These are phyloP conservation scores for Aureobasidium sp. DNA, from an alignment of 2,329 filamentous ascomycete genomes.

Conservation along the genomic window DNA sequence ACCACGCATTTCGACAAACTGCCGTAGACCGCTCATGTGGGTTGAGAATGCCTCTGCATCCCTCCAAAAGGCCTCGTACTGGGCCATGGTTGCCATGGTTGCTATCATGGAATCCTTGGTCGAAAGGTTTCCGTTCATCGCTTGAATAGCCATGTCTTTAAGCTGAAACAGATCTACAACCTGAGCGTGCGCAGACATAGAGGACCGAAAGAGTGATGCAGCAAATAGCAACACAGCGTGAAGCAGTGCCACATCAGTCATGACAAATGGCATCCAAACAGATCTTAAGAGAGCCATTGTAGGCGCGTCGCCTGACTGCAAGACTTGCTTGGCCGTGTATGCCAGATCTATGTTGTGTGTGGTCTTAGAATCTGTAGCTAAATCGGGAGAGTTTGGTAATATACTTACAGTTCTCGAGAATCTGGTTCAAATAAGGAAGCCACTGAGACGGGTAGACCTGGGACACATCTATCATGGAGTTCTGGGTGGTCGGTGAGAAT, in stretches of 20 bases:
- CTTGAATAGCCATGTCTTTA: slow-evolving; percentile 38
- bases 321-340: slow-evolving; percentile 37
- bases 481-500: slow-evolving; percentile 16
- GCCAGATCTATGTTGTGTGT: slow-evolving; percentile 26
- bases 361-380: neutral
- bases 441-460: slow-evolving; percentile 33
- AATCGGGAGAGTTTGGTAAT: too few species aligned
- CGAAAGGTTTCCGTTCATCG: slow-evolving; percentile 37
- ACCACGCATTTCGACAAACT: slow-evolving; percentile 40
- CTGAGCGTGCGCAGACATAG: slow-evolving; percentile 26
- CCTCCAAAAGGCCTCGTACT: slow-evolving; percentile 48
- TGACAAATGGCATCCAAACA: slow-evolving; percentile 37
- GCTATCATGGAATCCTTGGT: slow-evolving; percentile 40
- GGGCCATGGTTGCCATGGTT: slow-evolving; percentile 47
- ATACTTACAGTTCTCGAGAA: slow-evolving; percentile 30
- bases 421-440: slow-evolving; percentile 27
- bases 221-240: slow-evolving; percentile 38
- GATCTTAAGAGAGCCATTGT: slow-evolving; percentile 32
- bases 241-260: slow-evolving; percentile 35
- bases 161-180: slow-evolving; percentile 36
- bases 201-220: slow-evolving; percentile 35
- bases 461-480: slow-evolving; percentile 16
- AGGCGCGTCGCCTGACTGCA: slow-evolving; percentile 33
- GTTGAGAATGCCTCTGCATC: slow-evolving; percentile 36
- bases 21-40: slow-evolving; percentile 42